Conservation (phyloP, 2,329 filamentous ascomycete species). For the Pyrenophora tritici-repentis region DNA sequence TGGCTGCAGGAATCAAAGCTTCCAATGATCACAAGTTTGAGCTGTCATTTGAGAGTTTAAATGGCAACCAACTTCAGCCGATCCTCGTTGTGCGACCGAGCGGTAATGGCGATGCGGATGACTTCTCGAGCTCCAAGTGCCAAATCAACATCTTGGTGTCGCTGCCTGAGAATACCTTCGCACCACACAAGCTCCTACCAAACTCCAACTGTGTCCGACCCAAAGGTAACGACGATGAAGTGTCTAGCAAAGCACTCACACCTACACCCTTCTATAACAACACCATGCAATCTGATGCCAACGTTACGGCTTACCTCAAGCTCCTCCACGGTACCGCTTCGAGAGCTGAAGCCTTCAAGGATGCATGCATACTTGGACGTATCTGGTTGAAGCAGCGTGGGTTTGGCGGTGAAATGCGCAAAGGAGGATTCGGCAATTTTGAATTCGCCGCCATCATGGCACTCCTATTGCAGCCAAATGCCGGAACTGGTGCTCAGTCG, state of each 20-base stretch:
- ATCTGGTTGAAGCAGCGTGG: slow-evolving; percentile 90
- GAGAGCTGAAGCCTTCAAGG: slow-evolving; percentile 73
- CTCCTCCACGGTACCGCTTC: slow-evolving; percentile 72
- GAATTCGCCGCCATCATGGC: slow-evolving; percentile 87
- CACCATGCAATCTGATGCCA: slow-evolving; percentile 76
- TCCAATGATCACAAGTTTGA: slow-evolving; percentile 60
- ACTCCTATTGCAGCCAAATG: slow-evolving; percentile 77
- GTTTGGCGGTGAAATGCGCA: slow-evolving; percentile 69
- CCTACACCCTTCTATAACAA: slow-evolving; percentile 89
- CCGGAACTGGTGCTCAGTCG: slow-evolving; percentile 70
- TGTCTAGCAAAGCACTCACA: slow-evolving; percentile 35
- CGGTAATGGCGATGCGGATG: slow-evolving; percentile 38
- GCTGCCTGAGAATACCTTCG: slow-evolving; percentile 70
- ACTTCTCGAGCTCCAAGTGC: slow-evolving; percentile 45
- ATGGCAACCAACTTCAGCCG: slow-evolving; percentile 78
- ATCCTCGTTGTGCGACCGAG: slow-evolving; percentile 58
- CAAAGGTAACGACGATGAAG: slow-evolving; percentile 54
- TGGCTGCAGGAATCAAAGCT: slow-evolving; percentile 72
- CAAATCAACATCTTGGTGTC: slow-evolving; percentile 77
- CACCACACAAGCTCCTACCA: slow-evolving; percentile 71
- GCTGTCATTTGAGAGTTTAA: slow-evolving; percentile 67
- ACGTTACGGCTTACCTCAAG: slow-evolving; percentile 75
- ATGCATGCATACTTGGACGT: slow-evolving; percentile 83
- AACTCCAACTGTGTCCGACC: slow-evolving; percentile 71
- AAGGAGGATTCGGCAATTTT: slow-evolving; percentile 89